phyloP scores from a whole-genome alignment of 345 rosid genomes.

The Kandelia obovata region DNA sequence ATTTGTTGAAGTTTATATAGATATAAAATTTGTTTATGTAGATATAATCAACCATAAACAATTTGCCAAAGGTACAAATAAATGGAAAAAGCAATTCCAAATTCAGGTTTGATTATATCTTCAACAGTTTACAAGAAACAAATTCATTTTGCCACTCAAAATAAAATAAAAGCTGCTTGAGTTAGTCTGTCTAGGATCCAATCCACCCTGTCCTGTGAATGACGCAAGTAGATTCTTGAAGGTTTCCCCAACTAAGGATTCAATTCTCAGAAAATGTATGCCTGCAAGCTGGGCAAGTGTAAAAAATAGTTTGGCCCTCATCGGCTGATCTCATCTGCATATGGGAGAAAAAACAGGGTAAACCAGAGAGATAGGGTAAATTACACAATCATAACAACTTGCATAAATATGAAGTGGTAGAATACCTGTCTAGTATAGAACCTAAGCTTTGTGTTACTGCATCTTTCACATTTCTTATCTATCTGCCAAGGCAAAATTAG shows the following conservation, averaged over 20 bases:
- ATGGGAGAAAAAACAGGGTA: neutral
- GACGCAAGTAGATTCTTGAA: neutral
- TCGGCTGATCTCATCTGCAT: slow-evolving; percentile 21
- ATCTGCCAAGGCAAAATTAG: slow-evolving; percentile 15
- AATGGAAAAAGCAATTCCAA: too few species aligned
- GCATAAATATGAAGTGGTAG: neutral
- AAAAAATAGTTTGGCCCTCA: slow-evolving; percentile 45
- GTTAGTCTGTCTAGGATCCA: neutral
- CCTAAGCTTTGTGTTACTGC: slow-evolving; percentile 35
- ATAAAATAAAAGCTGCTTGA: too few species aligned
- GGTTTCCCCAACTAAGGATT: slow-evolving; percentile 6
- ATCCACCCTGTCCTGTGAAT: too few species aligned
- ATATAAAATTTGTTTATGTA: too few species aligned
- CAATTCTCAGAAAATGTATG: slow-evolving; percentile 16
- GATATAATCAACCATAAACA: too few species aligned
- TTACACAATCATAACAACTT: neutral
- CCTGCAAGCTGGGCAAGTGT: slow-evolving; percentile 32
- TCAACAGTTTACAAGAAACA: too few species aligned
- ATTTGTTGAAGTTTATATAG: too few species aligned
- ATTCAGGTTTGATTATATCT: too few species aligned
- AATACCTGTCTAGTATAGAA: slow-evolving; percentile 42
- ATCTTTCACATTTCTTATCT: slow-evolving; percentile 33
- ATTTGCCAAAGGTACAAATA: too few species aligned
- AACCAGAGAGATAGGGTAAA: neutral
- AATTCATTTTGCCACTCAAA: too few species aligned